Evolutionary conservation across 2,329 filamentous ascomycete genomes (phyloP), one percentile per base, ranked within the genome.

Genomic region (Aspergillus vadensis): DNA sequence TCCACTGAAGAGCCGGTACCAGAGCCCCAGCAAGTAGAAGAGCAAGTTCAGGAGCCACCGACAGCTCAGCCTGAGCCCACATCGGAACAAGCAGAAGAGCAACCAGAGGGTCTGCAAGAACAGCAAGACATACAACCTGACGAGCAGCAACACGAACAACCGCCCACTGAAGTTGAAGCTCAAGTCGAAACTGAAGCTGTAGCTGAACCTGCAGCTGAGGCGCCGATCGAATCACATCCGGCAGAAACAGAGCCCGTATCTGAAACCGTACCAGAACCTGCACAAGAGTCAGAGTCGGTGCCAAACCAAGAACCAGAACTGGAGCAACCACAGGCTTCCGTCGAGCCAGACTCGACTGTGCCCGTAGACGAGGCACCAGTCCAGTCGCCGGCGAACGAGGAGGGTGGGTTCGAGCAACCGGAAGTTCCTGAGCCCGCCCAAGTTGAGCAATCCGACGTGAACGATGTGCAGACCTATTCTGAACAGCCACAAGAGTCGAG

Each of bases 281-380:
- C 53, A 48, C 44, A 52, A 12, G 59, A 52, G 43, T 27, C 51
- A 47, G 63, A 63, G 55, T 51, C 51, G 21, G 57, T n/a, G 21
- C 61, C 59, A 57, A 52, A 58, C 32, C 52, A 62, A 63, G 55
- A 59, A 19, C 39, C 60, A 53, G 64, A 63, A 54, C 53, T 59
- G 47, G 64, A 67, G 59, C 57, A 67, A 62, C 57, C 61, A 68
- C 59, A 69, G 55, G 23, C 61, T 63, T 49, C 58, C 30, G 53
- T 57, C 43, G 64, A 65, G 50, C 56, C 61, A 41, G 57, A 63
- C 17, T 59, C 67, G 19, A 36, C 64, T 38, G 44, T 56, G 10
- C 51, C 63, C 50, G 57, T 65, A 43, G 57, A 54, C 4, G 65
- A 64, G 39, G 43, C 54, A 36, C 61, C 48, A 43, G 54, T 49